phyloP scores from a whole-genome alignment of 2,329 filamentous ascomycete species.

The Pseudopyricularia cyperi region DNA sequence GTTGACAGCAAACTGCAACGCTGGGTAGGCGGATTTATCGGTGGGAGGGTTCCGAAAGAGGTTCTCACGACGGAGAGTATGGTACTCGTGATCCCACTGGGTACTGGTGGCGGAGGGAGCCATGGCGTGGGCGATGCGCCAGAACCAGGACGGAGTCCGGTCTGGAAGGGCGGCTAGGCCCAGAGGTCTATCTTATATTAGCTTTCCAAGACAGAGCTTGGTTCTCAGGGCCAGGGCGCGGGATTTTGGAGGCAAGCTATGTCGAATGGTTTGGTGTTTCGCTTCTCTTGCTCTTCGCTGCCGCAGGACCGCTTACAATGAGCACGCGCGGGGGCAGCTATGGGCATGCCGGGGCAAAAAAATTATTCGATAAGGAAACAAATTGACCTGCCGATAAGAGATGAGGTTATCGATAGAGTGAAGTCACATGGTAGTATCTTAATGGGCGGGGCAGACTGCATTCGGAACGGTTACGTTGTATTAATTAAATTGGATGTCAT shows the following conservation, averaged over 20 bases:
- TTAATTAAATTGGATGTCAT: no score
- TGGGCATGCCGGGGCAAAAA: background rate
- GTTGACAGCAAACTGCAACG: conserved; percentile 70
- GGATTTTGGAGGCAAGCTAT: background rate
- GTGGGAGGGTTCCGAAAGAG: conserved; percentile 82
- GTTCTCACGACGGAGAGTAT: conserved; percentile 73
- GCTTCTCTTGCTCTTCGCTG: background rate
- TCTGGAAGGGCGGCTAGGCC: background rate
- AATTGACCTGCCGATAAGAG: background rate
- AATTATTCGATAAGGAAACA: background rate
- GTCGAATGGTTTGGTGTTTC: background rate
- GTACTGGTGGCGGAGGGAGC: conserved; percentile 37
- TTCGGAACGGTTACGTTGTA: no score
- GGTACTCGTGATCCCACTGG: conserved; percentile 73
- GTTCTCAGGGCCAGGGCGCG: background rate
- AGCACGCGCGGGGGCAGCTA: background rate
- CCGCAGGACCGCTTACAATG: background rate
- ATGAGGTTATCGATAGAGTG: background rate
- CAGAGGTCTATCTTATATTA: background rate
- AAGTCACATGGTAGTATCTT: background rate
- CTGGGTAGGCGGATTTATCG: conserved; percentile 78
- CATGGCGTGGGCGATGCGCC: background rate
- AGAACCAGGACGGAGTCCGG: background rate
- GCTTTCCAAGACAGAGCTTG: background rate
- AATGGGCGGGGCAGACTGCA: background rate